Evolutionary conservation across 176 grass and related monocot genomes (phyloP), one percentile per base, ranked within the genome.

Genomic region (Carex cristatella): DNA sequence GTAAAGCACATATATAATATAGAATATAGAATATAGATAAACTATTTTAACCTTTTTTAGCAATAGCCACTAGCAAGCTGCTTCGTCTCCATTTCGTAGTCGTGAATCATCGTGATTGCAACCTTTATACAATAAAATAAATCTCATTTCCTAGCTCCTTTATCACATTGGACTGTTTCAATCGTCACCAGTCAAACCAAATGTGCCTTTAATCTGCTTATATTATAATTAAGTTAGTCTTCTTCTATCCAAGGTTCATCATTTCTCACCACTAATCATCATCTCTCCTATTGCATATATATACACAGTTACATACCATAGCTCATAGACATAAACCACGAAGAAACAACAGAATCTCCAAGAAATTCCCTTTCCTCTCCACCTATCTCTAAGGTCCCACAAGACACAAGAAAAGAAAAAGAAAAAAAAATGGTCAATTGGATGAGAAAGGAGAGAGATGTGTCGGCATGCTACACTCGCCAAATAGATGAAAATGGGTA

Each of bases 361-460:
- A 69, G 13, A 18, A 57, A 11, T 58, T 87, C 28, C 7, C 65
- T 57, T 63, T 8, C 37, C 79, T 61, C 55, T 63, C 56, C 18
- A 2, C 6, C 32, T 4, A 2, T 44, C 14, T 62, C 57, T 62
- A 55, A 77, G 12, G 31, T 56, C 56, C 49, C 28, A 84, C 19
- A 84, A 63, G 38, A 40, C 0, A n/a, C 38, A 6, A 70, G 2
- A 37, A 1, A 31, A 65, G 27, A 2, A 65, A 28, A 69, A 42
- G 48, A 49, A 16, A 82, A 13, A 27, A 87, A 35, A 27, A 87
- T 88, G 89, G 0, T 61, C 16, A 60, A 60, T 71, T 85, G 86
- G 82, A 78, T 78, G 44, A 85, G 53, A 33, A 81, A 64, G 33
- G 73, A 74, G 59, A 81, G 37, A 73, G 69, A 78, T 6, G 3